Conservation (phyloP, 2,329 filamentous ascomycete genomes). For the Piedraia hortae region DNA sequence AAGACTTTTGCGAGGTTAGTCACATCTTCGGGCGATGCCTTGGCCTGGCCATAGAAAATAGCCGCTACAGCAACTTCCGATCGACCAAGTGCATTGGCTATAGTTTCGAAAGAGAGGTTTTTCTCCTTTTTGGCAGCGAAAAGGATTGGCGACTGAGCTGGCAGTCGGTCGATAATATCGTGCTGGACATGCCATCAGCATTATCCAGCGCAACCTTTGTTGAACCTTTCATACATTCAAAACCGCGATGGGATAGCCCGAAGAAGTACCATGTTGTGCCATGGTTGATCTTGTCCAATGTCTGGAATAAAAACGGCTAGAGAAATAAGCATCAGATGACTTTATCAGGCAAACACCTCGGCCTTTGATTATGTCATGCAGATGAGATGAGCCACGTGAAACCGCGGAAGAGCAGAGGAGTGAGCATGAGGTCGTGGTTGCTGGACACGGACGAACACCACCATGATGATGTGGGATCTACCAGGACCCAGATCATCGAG, state of each 20-base stretch:
- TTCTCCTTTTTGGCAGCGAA: slow-evolving; percentile 57
- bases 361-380: too few relatives aligned
- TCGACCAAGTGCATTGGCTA: slow-evolving; percentile 45
- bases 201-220: background rate
- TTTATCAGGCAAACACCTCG: too few relatives aligned
- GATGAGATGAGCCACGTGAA: too few relatives aligned
- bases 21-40: slow-evolving; percentile 42
- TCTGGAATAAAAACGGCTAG: too few relatives aligned
- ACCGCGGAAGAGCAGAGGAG: too few relatives aligned
- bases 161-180: slow-evolving; percentile 40
- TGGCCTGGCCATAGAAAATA: slow-evolving; percentile 70
- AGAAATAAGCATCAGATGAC: too few relatives aligned
- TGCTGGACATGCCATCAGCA: slow-evolving; percentile 18
- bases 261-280: slow-evolving; percentile 4
- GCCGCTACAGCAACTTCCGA: slow-evolving; percentile 67
- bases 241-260: slow-evolving; percentile 11
- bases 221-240: slow-evolving; percentile 5
- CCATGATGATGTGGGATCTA: too few relatives aligned
- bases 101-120: slow-evolving; percentile 50
- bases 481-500: too few relatives aligned
- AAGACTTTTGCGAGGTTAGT: slow-evolving; percentile 38
- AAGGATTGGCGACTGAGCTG: slow-evolving; percentile 40
- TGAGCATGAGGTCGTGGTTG: too few relatives aligned
- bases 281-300: too few relatives aligned
- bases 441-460: too few relatives aligned